Evolutionary conservation across 202 grass and related monocot genomes (phyloP).

Genomic region (Elaeis oleifera): DNA sequence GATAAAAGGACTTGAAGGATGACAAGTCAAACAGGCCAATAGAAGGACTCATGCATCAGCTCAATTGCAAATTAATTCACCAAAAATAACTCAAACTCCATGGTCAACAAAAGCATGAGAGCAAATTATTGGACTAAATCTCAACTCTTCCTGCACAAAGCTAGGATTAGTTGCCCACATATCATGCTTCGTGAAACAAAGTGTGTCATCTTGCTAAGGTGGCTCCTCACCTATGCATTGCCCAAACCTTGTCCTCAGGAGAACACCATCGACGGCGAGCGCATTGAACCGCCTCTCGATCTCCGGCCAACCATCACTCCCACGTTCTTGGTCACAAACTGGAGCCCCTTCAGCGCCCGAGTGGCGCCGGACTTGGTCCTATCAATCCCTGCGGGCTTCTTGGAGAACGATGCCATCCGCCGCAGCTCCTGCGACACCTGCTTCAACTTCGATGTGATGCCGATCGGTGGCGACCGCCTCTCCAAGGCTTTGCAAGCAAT

Average conservation of each 20-base stretch:
- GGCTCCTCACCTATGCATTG: conserved; percentile 66
- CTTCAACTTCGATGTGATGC: conserved; percentile 47
- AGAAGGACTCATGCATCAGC: no score
- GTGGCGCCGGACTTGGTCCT: conserved; percentile 55
- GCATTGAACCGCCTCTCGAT: conserved; percentile 64
- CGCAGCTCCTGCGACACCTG: conserved; percentile 37
- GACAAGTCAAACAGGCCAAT: no score
- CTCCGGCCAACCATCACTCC: conserved; percentile 63
- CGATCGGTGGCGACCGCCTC: conserved; percentile 15
- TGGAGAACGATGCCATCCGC: conserved; percentile 29
- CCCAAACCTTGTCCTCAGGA: conserved; percentile 64
- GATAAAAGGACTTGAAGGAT: no score
- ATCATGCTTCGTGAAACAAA: no score
- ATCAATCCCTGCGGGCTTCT: conserved; percentile 26
- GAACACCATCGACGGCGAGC: conserved; percentile 62
- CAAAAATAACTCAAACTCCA: no score
- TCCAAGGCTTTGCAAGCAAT: conserved; percentile 27
- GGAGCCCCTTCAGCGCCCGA: conserved; percentile 54
- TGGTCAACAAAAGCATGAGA: no score
- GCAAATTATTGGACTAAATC: no score
- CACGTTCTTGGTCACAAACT: conserved; percentile 65
- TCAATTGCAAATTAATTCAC: no score
- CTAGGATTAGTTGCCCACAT: no score
- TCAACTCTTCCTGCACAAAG: no score
- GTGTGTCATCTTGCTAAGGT: no score